These are phyloP conservation scores for Dioszegia hungarica DNA, from an alignment of 768 basidiomycete species.

Conservation along the genomic window DNA sequence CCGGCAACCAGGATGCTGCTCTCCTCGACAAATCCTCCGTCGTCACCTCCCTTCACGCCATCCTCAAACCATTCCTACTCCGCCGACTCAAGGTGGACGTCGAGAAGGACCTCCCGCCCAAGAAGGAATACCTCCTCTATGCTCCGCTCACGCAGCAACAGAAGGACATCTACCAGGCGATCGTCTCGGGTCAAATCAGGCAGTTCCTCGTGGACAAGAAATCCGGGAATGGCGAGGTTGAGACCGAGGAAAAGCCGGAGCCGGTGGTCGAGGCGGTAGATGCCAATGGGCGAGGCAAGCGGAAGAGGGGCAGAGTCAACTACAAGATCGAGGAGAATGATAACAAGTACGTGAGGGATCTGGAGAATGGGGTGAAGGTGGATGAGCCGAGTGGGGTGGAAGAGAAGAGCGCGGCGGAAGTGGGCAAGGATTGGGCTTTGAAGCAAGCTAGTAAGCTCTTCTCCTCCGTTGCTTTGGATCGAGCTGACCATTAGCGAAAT, in stretches of 20 bases:
- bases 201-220: conserved; percentile 54
- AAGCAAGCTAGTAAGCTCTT: conserved; percentile 59
- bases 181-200: conserved; percentile 68
- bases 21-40: conserved; percentile 54
- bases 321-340: conserved; percentile 48
- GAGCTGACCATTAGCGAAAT: conserved; percentile 54
- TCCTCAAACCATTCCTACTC: conserved; percentile 91
- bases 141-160: conserved; percentile 80
- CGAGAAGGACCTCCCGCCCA: conserved; percentile 73
- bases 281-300: conserved; percentile 14
- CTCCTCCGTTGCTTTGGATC: neutral
- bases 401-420: conserved; percentile 55
- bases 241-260: conserved; percentile 24
- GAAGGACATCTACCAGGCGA: conserved; percentile 75
- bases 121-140: conserved; percentile 88
- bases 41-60: conserved; percentile 74
- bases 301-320: conserved; percentile 34
- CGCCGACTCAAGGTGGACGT: conserved; percentile 90
- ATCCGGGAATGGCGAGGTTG: conserved; percentile 36
- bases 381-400: conserved; percentile 42
- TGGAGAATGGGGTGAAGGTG: conserved; percentile 38
- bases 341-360: conserved; percentile 42
- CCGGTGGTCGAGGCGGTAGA: conserved; percentile 36
- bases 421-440: conserved; percentile 59
- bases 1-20: conserved; percentile 4